Percentiles rank a stretch among this genome's conserved stretches.
These are phyloP conservation scores for Vitis cinerea DNA, from an alignment of 164 flowering plant species.

Conservation along the genomic window DNA sequence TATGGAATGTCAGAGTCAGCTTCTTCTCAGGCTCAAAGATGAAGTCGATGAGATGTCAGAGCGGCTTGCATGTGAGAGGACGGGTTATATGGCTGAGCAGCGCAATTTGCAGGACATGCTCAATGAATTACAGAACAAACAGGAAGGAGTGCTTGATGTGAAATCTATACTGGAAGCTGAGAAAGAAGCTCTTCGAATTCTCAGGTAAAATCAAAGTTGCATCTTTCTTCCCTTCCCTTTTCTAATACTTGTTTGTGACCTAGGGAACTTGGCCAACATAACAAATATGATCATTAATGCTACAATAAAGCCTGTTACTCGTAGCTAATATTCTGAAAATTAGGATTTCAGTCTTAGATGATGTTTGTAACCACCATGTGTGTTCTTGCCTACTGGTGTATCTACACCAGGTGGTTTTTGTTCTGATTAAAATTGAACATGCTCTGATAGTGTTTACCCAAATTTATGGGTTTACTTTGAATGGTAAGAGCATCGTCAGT, in stretches of 20 bases:
- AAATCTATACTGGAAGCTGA: slow-evolving; percentile 81
- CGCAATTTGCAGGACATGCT: slow-evolving; percentile 29
- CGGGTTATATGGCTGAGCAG: slow-evolving; percentile 44
- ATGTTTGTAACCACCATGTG: too few species aligned
- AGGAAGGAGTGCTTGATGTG: slow-evolving; percentile 53
- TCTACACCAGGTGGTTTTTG: too few species aligned
- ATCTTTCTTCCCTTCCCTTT: background rate
- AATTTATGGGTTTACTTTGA: too few species aligned
- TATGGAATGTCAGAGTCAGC: slow-evolving; percentile 73
- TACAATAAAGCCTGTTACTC: too few species aligned
- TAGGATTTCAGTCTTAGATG: too few species aligned
- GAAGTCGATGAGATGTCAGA: slow-evolving; percentile 72
- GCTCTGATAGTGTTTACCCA: too few species aligned
- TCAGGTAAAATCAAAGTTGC: slow-evolving; percentile 52
- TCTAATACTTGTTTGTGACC: background rate
- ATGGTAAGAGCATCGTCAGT: too few species aligned
- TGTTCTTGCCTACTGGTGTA: too few species aligned
- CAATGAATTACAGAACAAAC: slow-evolving; percentile 47
- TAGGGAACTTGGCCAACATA: too few species aligned
- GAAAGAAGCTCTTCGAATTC: slow-evolving; percentile 73
- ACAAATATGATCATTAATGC: too few species aligned
- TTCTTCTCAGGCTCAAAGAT: slow-evolving; percentile 52
- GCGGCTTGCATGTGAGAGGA: slow-evolving; percentile 54
- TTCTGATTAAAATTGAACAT: too few species aligned
- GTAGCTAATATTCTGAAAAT: too few species aligned